Base-by-base conservation (phyloP, 768 basidiomycete species). In the Tulasnella sp. region DNA sequence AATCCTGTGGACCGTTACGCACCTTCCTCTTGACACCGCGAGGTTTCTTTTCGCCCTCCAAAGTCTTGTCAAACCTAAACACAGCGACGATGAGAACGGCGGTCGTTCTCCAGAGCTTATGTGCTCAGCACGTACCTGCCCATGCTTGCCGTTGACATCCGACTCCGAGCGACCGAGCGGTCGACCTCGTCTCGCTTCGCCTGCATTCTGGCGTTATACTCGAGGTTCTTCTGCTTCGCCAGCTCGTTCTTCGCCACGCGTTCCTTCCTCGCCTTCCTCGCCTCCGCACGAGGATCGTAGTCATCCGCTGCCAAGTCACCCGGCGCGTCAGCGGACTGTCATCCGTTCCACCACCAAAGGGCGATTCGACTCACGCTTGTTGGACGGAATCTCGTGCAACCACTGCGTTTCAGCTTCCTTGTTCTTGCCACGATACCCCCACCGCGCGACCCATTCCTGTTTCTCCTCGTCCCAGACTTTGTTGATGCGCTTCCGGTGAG, bases 11-110 rank as follows among this genome's bases (percentile, higher is more conserved):
- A n/a, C n/a, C n/a, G n/a, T n/a, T n/a, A 78, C 83, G 59, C 75
- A 93, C 94, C 89, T 98, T 98, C 77, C 97, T 88, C 83, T 98
- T 98, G 63, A 95, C 81, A 6, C 95, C 94, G 40, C 87, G 87
- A 62, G 88, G 79, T 80, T 93, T 95, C 79, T 92, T 91, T 80
- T 99, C 97, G 14, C 95, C 95, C 67, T 95, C 90, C 26, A 98
- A 85, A 77, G 84, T 88, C 75, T 87, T 89, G 79, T 98, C 96
- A 77, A 97, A 99, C 76, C 86, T 89, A 39, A 17, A 22, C 16
- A 19, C 59, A 14, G 67, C n/a, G 41, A 32, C n/a, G 34, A 37
- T 67, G 62, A 71, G 14, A 16, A 14, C 36, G 22, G 22, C 11
- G 29, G 66, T 34, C n/a, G 65, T 6, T 22, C 22, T 12, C 37